Base-by-base conservation (phyloP, 768 basidiomycete species). In the Boletales sp. region DNA sequence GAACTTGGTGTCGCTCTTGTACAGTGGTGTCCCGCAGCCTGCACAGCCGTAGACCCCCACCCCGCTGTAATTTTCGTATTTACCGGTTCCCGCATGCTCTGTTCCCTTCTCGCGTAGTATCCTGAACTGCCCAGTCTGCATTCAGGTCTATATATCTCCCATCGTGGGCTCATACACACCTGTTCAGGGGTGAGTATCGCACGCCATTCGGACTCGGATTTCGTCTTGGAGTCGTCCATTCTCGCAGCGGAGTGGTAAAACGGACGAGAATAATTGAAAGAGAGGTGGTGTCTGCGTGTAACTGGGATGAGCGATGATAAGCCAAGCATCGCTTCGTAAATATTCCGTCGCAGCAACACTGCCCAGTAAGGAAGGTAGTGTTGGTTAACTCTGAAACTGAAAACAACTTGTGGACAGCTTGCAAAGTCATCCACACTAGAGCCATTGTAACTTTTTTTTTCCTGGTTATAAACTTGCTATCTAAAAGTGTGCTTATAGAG, bases 1-100 rank as follows among this genome's bases (percentile, higher is more conserved):
- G 70, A 95, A 97, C 71, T 97, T 97, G 56, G 91, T 93, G 24
- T 74, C 75, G 61, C 87, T 90, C 75, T 85, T 90, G 74, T 95
- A 97, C 43, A 97, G 71, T 1, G 92, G 86, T 3, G 90, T 82
- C 32, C 75, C 76, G 67, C 93, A 95, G 8, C 80, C 94, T 9
- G 82, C 86, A 62, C 93, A 94, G 39, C 70, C 59, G 63, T 94
- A 95, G 1, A 84, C 75, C 9, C 94, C 94, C 27, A 78, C 62
- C 4, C 73, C 80, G 19, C 66, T 66, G 67, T 80, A 77, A 48
- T 92, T 77, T 54, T 94, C 82, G 64, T 90, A 94, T 62, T 85
- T 71, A n/a, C 89, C 90, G 3, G 84, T 88, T 3, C 84, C 81
- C 19, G 90, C 71, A 8, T 65, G 60, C 61, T 97, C 94, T 1